phyloP scores from a whole-genome alignment of 1,139 yeast species.

The Saccharomyces hybrid region DNA sequence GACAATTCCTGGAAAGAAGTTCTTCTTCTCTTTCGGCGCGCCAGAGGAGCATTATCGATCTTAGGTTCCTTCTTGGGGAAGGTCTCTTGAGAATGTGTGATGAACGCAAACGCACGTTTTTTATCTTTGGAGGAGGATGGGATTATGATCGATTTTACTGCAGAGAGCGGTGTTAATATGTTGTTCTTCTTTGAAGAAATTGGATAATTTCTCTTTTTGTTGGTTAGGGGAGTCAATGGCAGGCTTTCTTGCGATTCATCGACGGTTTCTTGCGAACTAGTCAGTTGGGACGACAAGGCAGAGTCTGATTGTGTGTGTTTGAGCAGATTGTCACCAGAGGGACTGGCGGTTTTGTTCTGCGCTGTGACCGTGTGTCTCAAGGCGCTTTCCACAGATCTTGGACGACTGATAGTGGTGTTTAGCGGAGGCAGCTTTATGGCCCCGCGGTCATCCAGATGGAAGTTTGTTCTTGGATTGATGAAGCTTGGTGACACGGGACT shows the following conservation, averaged over 20 bases:
- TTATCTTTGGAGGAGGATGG: conserved; percentile 21
- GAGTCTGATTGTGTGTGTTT: conserved; percentile 1
- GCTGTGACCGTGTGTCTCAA: conserved; percentile 17
- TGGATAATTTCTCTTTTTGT: neutral
- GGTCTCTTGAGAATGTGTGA: conserved; percentile 83
- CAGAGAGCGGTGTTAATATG: conserved; percentile 24
- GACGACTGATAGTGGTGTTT: conserved; percentile 10
- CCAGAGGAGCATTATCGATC: conserved; percentile 82
- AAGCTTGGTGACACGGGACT: conserved; percentile 11
- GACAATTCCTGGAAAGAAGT: conserved; percentile 82
- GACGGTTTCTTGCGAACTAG: neutral
- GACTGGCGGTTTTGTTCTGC: neutral
- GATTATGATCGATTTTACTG: conserved; percentile 24
- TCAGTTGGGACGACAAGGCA: neutral
- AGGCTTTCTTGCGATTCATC: neutral
- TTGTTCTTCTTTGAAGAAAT: conserved; percentile 4
- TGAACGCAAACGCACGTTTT: conserved; percentile 68
- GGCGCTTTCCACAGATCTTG: conserved; percentile 24
- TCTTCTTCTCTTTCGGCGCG: conserved; percentile 90
- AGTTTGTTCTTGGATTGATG: conserved; percentile 8
- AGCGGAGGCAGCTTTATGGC: conserved; percentile 5
- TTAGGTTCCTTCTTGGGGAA: conserved; percentile 77
- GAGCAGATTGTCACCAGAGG: neutral
- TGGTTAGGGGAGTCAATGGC: neutral
- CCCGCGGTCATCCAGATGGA: conserved; percentile 12